These are phyloP conservation scores for Lachnellula suecica DNA, from an alignment of 2,329 filamentous ascomycete species.

Conservation along the genomic window DNA sequence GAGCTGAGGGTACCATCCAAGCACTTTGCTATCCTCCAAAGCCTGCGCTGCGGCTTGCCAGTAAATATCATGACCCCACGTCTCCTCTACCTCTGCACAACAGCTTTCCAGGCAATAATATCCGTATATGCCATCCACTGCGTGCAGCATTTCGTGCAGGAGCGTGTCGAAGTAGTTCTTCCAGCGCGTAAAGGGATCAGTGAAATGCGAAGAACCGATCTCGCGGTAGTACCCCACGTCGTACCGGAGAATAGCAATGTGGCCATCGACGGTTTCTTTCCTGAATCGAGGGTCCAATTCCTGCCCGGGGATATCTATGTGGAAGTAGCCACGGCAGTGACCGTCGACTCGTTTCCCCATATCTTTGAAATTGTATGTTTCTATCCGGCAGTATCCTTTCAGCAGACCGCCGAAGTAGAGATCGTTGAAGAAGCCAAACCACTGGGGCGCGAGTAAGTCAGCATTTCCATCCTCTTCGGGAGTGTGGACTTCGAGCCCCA, in stretches of 20 bases:
- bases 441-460: no score
- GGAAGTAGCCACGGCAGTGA: neutral
- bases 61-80: neutral
- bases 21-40: neutral
- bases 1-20: neutral
- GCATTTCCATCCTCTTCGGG: no score
- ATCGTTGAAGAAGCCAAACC: neutral
- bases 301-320: neutral
- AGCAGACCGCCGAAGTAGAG: neutral
- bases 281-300: neutral
- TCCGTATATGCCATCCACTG: neutral
- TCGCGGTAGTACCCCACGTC: neutral
- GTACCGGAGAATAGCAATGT: neutral
- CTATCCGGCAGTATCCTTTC: neutral
- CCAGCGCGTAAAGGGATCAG: neutral
- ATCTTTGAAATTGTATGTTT: neutral
- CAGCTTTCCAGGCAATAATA: neutral
- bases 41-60: neutral
- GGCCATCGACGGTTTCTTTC: neutral
- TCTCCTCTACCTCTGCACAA: neutral
- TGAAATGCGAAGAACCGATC: neutral
- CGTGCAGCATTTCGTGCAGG: constrained; percentile 3
- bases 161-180: neutral
- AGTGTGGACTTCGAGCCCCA: no score
- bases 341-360: neutral